Evolutionary conservation across 2,329 filamentous ascomycete species (phyloP), one percentile per base, ranked within the genome.

Genomic region (Fusarium sp.): DNA sequence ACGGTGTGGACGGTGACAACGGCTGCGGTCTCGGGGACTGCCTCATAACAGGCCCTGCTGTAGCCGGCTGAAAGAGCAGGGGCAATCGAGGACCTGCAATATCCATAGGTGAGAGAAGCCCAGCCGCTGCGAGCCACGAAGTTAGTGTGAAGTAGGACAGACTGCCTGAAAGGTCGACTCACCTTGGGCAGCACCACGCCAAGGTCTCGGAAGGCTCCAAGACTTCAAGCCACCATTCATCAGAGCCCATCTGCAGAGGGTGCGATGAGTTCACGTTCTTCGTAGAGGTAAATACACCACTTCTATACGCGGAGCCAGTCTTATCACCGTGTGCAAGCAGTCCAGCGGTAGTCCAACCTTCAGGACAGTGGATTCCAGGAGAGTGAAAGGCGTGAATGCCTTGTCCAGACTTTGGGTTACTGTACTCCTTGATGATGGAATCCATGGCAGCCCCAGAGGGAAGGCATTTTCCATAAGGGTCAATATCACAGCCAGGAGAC

Each of bases 301-400:
- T 51, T 11, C 30, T 26, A 7, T 66, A 35, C 12, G 50, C 20
- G 5, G 65, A 57, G 2, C 48, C 44, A 8, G 67, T 45, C 18
- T 60, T 54, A 4, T 54, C 60, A 28, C 58, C 56, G 26, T 58
- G 66, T 2, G 66, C 66, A 24, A 76, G 41, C 3, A 65, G 35
- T 18, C 71, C 78, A 2, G 65, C 77, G 6, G 75, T 79, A 11
- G 74, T 77, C 75, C 76, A 78, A 0, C 71, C 72, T 1, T 72
- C 65, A 4, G 76, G 78, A 16, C 75, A 81, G 13, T 57, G 44
- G 4, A 77, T 28, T 2, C 74, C 79, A 0, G 77, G 75, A 1
- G 78, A 80, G 61, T 74, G 66, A 45, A 78, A 77, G 0, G 50
- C 31, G 20, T 78, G 39, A 18, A 70, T 59, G 5, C 64, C 68